These are phyloP conservation scores for Falciphora oryzae DNA, from an alignment of 2,329 filamentous ascomycete species.

Conservation along the genomic window DNA sequence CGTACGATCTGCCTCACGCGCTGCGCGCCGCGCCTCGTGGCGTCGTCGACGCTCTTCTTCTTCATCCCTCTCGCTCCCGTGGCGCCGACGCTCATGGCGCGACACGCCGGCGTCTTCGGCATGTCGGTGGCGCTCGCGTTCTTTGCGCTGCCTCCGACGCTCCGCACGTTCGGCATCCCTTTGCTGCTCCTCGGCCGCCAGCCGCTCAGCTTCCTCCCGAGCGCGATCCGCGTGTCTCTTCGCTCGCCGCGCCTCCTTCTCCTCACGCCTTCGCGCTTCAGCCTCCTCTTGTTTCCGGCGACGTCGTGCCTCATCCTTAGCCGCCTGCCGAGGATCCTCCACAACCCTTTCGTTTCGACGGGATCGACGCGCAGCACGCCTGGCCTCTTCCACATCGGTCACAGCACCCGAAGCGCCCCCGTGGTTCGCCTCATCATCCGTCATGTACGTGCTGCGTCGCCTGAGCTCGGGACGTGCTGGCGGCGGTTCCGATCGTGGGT, in stretches of 20 bases:
- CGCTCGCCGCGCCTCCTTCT: conserved; percentile 52
- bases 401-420: conserved; percentile 37
- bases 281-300: conserved; percentile 48
- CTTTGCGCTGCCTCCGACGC: conserved; percentile 43
- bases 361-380: conserved; percentile 56
- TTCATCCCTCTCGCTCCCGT: conserved; percentile 35
- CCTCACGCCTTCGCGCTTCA: conserved; percentile 47
- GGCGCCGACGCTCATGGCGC: conserved; percentile 39
- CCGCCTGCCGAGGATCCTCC: conserved; percentile 30
- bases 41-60: conserved; percentile 48
- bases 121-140: conserved; percentile 38
- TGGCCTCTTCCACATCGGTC: conserved; percentile 55
- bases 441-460: conserved; percentile 45
- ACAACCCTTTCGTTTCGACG: conserved; percentile 29
- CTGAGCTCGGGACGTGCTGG: conserved; percentile 35
- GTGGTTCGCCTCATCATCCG: conserved; percentile 41
- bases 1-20: conserved; percentile 35
- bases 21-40: conserved; percentile 45
- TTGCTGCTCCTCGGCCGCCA: conserved; percentile 29
- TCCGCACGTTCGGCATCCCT: conserved; percentile 44
- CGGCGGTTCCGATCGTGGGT: conserved; percentile 28
- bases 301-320: conserved; percentile 50
- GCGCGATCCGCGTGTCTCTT: conserved; percentile 45
- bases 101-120: conserved; percentile 40
- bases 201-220: conserved; percentile 44